Conservation (phyloP, 768 basidiomycete genomes). For the Coprinellus aureogranulatus region DNA sequence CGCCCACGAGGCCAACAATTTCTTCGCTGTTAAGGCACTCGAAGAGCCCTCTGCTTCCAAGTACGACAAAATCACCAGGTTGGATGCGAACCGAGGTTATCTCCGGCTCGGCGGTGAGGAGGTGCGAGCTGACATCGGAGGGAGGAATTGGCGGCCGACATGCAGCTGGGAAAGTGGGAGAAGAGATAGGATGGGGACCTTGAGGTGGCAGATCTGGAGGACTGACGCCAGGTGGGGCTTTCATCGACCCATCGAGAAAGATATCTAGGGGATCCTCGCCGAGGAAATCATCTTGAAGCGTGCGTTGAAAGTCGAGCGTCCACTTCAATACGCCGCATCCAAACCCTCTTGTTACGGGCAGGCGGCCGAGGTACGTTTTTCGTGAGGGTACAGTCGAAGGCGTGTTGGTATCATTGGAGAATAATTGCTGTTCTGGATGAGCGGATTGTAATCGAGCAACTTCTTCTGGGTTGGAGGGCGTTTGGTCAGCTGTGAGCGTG, state of each 20-base stretch:
- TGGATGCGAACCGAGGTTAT: conserved; percentile 41
- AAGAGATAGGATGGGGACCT: conserved; percentile 25
- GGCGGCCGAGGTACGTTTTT: conserved; percentile 4
- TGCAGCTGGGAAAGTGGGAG: conserved; percentile 15
- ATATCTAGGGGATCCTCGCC: conserved; percentile 19
- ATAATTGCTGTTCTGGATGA: conserved; percentile 22
- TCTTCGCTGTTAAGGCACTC: conserved; percentile 54
- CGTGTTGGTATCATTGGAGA: conserved; percentile 23
- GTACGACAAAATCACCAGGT: conserved; percentile 51
- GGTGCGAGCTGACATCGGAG: conserved; percentile 22
- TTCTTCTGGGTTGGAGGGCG: conserved; percentile 31
- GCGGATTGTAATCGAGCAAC: conserved; percentile 24
- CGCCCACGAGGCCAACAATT: conserved; percentile 51
- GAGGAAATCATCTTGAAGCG: conserved; percentile 33
- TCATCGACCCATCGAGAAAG: not conserved
- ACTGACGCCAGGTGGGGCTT: conserved; percentile 9
- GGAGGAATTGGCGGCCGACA: conserved; percentile 14
- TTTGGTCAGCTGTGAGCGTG: conserved; percentile 39
- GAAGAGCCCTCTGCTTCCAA: conserved; percentile 54
- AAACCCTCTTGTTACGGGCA: conserved; percentile 37
- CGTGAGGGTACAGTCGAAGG: conserved; percentile 20
- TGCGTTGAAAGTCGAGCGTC: conserved; percentile 34
- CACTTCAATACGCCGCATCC: conserved; percentile 46
- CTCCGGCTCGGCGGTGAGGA: conserved; percentile 52
- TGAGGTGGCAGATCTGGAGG: conserved; percentile 22